Conservation (phyloP, 179 eudicot species). For the Patellifolia procumbens region DNA sequence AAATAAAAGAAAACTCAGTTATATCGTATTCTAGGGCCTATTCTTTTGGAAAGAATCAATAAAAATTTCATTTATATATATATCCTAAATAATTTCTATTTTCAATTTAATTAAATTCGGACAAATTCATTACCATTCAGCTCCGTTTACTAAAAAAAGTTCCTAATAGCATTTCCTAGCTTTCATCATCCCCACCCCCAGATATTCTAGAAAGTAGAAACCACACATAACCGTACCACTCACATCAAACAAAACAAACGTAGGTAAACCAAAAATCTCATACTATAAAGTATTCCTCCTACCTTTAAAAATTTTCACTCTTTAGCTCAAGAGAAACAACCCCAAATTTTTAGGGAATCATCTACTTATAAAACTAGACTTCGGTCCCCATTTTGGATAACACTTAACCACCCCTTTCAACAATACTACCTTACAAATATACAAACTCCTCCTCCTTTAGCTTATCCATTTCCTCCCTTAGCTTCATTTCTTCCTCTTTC, state of each 20-base stretch:
- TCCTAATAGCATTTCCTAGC: neutral
- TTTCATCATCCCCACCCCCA: neutral
- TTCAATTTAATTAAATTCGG: too few relatives aligned
- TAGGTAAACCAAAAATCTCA: constrained; percentile 22
- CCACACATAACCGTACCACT: constrained; percentile 20
- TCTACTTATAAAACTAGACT: neutral
- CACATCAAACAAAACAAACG: constrained; percentile 18
- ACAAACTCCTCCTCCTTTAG: neutral
- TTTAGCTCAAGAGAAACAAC: neutral
- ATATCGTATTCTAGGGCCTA: too few relatives aligned
- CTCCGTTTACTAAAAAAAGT: too few relatives aligned
- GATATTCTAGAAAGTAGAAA: constrained; percentile 1
- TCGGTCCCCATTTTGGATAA: constrained; percentile 25
- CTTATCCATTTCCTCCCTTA: constrained; percentile 14
- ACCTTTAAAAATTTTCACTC: neutral
- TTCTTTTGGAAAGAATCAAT: too few relatives aligned
- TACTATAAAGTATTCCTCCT: neutral
- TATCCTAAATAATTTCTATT: too few relatives aligned
- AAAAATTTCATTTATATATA: too few relatives aligned
- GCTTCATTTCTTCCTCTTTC: neutral
- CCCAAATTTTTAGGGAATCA: constrained; percentile 4
- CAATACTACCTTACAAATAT: constrained; percentile 20
- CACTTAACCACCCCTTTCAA: constrained; percentile 19
- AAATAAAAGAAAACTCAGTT: too few relatives aligned
- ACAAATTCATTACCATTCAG: too few relatives aligned